Evolutionary conservation across 495 filamentous ascomycete genomes (phyloP), one percentile per base, ranked within the genome.

Genomic region (Aspergillus kassunensis): DNA sequence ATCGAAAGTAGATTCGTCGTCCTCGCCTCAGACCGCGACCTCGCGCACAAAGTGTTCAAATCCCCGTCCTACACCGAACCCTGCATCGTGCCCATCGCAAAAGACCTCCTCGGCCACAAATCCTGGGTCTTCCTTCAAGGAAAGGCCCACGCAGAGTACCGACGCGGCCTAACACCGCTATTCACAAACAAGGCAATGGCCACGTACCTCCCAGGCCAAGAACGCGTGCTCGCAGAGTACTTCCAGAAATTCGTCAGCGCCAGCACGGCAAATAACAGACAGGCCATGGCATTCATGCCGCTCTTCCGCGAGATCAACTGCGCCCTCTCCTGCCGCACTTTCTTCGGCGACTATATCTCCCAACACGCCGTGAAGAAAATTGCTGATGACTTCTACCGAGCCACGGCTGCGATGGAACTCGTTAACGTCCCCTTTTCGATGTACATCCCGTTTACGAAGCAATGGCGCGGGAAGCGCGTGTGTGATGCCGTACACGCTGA

Each of bases 61-160:
- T 90, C 89, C 48, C 91, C 91, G 9, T 56, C 69, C 19, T 96
- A 84, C 60, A 87, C 91, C 49, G 92, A 95, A 70, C 91, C 91
- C 25, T 96, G 91, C 65, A 84, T 97, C 43, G 91, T 97, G 33
- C 90, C 95, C 68, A 80, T 87, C 42, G 91, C 91, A 27, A 84
- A 87, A 67, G 95, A 96, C 66, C 84, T 97, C 27, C 80, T 97
- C 33, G 87, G 91, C 24, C 80, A 82, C 42, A 85, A 80, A 48
- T 91, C 92, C 70, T 97, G 89, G 89, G 91, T 97, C 3, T 97
- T 97, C 70, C 77, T 97, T 42, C 88, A 95, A 58, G 91, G 91
- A 34, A 91, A 86, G 67, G 81, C 80, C 33, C 91, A 97, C 60
- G 82, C 92, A 51, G 91, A 97, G 60, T 97, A 91, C 70, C 87